These are phyloP conservation scores for Aspergillus carbonarius DNA, from an alignment of 2,329 filamentous ascomycete genomes.

Conservation along the genomic window DNA sequence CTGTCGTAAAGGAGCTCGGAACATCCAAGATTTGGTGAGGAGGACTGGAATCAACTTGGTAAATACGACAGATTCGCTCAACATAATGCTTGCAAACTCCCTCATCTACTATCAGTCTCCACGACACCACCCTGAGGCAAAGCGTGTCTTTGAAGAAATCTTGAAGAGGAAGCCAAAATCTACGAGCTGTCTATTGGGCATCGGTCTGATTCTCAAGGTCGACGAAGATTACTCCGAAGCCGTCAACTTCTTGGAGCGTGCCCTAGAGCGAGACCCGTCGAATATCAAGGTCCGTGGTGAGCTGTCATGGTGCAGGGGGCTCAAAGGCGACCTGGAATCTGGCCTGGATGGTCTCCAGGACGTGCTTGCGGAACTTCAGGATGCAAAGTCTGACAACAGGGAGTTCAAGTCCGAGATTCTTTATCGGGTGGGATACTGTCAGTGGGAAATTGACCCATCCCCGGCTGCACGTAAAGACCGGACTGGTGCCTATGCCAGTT, in stretches of 20 bases:
- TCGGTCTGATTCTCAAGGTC: conserved; percentile 89
- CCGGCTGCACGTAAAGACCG: conserved; percentile 74
- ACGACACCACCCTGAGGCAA: conserved; percentile 84
- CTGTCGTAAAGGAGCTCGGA: conserved; percentile 69
- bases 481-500: conserved; percentile 77
- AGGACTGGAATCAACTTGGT: conserved; percentile 68
- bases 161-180: conserved; percentile 72
- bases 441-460: conserved; percentile 80
- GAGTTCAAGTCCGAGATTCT: conserved; percentile 82
- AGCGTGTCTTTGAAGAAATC: conserved; percentile 78
- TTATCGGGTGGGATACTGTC: conserved; percentile 80
- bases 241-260: conserved; percentile 74
- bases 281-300: conserved; percentile 83
- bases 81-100: conserved; percentile 77
- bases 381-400: conserved; percentile 58
- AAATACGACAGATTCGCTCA: conserved; percentile 71
- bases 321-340: conserved; percentile 70
- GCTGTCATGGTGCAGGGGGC: conserved; percentile 85
- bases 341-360: conserved; percentile 69
- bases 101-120: conserved; percentile 89
- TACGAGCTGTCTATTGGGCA: conserved; percentile 79
- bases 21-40: conserved; percentile 59
- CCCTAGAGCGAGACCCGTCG: conserved; percentile 67
- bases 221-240: conserved; percentile 85
- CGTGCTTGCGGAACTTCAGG: conserved; percentile 65